Percentiles rank a stretch among this genome's conserved stretches.
These are phyloP conservation scores for Exophiala sp. DNA, from an alignment of 2,329 filamentous ascomycete genomes.

Conservation along the genomic window DNA sequence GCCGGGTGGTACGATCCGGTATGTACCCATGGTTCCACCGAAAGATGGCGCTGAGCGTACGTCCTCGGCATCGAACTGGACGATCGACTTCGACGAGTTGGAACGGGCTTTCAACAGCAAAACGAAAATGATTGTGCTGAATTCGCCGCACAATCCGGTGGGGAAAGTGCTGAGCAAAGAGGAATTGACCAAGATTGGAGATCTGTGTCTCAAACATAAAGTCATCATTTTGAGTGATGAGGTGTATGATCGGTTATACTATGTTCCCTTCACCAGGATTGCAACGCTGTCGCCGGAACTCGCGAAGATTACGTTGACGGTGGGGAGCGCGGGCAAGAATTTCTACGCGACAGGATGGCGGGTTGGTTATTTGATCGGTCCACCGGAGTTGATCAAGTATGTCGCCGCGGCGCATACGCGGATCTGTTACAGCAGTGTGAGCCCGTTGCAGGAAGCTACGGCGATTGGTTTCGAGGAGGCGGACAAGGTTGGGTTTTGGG, in stretches of 20 bases:
- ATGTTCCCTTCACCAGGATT: constrained; percentile 90
- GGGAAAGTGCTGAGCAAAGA: constrained; percentile 88
- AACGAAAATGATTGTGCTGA: constrained; percentile 90
- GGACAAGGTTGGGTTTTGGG: constrained; percentile 82
- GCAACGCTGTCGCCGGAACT: constrained; percentile 88
- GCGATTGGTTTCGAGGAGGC: constrained; percentile 93
- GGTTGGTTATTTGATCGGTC: constrained; percentile 91
- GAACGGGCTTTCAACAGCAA: constrained; percentile 75
- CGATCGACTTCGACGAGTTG: constrained; percentile 76
- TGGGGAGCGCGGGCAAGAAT: constrained; percentile 95
- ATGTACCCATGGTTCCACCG: constrained; percentile 91
- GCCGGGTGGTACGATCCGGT: constrained; percentile 90
- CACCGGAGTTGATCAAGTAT: constrained; percentile 82
- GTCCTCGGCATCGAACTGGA: constrained; percentile 84
- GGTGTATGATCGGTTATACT: constrained; percentile 93
- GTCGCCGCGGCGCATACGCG: constrained; percentile 89
- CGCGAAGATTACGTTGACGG: constrained; percentile 81
- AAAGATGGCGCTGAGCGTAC: constrained; percentile 73
- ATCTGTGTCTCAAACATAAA: constrained; percentile 86
- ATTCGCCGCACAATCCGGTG: constrained; percentile 78
- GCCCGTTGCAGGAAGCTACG: constrained; percentile 87
- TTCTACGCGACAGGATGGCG: constrained; percentile 98
- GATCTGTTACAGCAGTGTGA: constrained; percentile 93
- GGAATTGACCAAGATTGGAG: constrained; percentile 80
- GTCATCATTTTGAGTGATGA: constrained; percentile 91